Percentiles rank a stretch among this genome's conserved stretches.
phyloP scores from a whole-genome alignment of 768 basidiomycete species.

The Astraeus odoratus region DNA sequence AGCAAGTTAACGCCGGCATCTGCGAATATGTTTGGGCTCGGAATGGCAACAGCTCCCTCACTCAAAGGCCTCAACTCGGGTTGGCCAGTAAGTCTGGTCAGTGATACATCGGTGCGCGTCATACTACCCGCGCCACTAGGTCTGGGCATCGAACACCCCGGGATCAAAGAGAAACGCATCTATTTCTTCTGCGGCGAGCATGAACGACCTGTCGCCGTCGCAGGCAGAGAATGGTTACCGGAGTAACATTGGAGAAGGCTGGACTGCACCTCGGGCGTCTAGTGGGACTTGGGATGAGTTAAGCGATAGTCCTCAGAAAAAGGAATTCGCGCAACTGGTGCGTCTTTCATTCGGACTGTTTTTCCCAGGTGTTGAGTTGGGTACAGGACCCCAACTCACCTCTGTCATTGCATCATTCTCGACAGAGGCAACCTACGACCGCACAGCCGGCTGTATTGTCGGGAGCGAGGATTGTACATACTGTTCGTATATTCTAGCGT shows the following conservation, averaged over 20 bases:
- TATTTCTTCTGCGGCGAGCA: constrained; percentile 51
- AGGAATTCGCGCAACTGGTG: constrained; percentile 45
- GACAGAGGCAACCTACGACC: constrained; percentile 39
- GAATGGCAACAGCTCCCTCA: constrained; percentile 38
- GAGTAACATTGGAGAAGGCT: constrained; percentile 41
- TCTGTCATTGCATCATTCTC: constrained; percentile 38
- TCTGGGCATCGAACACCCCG: constrained; percentile 49
- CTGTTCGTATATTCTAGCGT: constrained; percentile 4
- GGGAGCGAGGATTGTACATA: constrained; percentile 34
- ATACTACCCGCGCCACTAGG: constrained; percentile 30
- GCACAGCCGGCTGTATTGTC: constrained; percentile 33
- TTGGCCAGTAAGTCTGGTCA: constrained; percentile 52
- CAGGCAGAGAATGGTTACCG: constrained; percentile 44
- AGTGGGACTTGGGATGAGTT: constrained; percentile 59
- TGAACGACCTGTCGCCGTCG: constrained; percentile 39
- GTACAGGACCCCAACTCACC: constrained; percentile 36
- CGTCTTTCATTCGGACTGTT: constrained; percentile 15
- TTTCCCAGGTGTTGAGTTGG: constrained; percentile 11
- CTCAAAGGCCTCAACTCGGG: constrained; percentile 52
- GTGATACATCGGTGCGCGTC: constrained; percentile 3
- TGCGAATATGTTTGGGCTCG: constrained; percentile 48
- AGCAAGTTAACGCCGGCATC: constrained; percentile 39
- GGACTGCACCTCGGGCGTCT: constrained; percentile 43
- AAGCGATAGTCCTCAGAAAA: constrained; percentile 41
- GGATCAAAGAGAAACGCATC: constrained; percentile 54